phyloP scores from a whole-genome alignment of 164 flowering plant species.

The Kingdonia uniflora region DNA sequence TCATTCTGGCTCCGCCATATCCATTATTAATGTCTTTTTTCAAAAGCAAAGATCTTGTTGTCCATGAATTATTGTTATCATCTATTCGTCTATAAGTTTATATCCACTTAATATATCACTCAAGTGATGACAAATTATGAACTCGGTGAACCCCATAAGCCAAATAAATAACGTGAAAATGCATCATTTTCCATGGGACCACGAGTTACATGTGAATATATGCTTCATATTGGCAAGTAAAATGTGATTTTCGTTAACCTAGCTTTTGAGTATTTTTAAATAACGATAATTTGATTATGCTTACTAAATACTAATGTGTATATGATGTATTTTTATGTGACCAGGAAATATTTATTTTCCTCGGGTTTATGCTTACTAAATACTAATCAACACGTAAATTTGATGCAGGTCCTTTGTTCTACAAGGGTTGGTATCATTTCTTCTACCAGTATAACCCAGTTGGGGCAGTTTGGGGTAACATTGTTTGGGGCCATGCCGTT shows the following conservation, averaged over 20 bases:
- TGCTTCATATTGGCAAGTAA: neutral
- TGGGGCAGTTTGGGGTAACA: constrained; percentile 81
- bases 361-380: neutral
- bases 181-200: too few relatives aligned
- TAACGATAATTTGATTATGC: neutral
- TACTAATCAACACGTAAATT: neutral
- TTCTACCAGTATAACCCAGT: constrained; percentile 89
- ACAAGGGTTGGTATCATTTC: constrained; percentile 86
- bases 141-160: too few relatives aligned
- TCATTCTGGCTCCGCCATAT: too few relatives aligned
- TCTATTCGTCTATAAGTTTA: too few relatives aligned
- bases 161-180: too few relatives aligned
- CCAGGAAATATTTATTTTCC: neutral
- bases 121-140: too few relatives aligned
- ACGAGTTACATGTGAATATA: too few relatives aligned
- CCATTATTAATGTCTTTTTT: too few relatives aligned
- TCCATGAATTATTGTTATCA: too few relatives aligned
- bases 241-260: neutral
- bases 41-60: too few relatives aligned
- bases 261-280: neutral
- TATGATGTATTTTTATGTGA: neutral
- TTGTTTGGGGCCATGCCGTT: constrained; percentile 82
- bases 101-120: too few relatives aligned
- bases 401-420: constrained; percentile 72
- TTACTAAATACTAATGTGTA: too few relatives aligned